A percentile compares a stretch with the other conserved stretches of the same genome.
phyloP scores from a whole-genome alignment of 2,329 filamentous ascomycete species.

The Cercospora nicotianae region DNA sequence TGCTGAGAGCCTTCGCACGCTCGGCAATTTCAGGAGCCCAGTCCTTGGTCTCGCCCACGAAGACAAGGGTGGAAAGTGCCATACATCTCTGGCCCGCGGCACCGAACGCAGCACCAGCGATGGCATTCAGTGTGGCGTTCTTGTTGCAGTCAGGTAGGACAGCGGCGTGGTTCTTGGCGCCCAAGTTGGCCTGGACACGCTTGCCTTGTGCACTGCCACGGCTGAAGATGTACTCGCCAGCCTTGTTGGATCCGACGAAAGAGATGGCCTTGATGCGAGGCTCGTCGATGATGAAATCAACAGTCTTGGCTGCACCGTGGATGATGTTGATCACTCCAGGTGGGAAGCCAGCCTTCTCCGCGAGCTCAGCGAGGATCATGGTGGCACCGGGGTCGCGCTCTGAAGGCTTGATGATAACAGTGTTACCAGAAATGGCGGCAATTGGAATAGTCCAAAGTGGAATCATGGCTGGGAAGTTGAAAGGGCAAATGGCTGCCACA shows the following conservation, averaged over 20 bases:
- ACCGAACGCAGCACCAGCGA: slow-evolving; percentile 80
- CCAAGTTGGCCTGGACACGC: slow-evolving; percentile 83
- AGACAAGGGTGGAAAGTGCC: slow-evolving; percentile 79
- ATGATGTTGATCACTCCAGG: slow-evolving; percentile 80
- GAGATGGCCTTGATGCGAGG: slow-evolving; percentile 82
- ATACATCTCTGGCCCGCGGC: slow-evolving; percentile 85
- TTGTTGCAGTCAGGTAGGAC: slow-evolving; percentile 86
- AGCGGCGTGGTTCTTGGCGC: slow-evolving; percentile 85
- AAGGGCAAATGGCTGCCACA: slow-evolving; percentile 81
- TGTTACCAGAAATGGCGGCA: slow-evolving; percentile 80
- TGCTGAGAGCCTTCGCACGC: slow-evolving; percentile 68
- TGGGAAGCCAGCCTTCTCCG: slow-evolving; percentile 77
- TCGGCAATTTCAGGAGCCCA: slow-evolving; percentile 79
- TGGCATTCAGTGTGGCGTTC: slow-evolving; percentile 83
- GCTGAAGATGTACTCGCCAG: slow-evolving; percentile 81
- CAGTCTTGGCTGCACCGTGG: slow-evolving; percentile 75
- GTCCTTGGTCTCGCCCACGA: slow-evolving; percentile 80
- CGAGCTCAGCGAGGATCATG: slow-evolving; percentile 82
- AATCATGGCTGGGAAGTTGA: slow-evolving; percentile 92
- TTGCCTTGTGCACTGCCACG: slow-evolving; percentile 81
- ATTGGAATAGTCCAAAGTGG: slow-evolving; percentile 88
- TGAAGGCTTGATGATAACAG: slow-evolving; percentile 79
- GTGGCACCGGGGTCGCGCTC: slow-evolving; percentile 81
- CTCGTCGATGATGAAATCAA: slow-evolving; percentile 84
- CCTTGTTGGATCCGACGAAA: slow-evolving; percentile 86